phyloP scores from a whole-genome alignment of 495 filamentous ascomycete genomes.

The Cudoniella acicularis region DNA sequence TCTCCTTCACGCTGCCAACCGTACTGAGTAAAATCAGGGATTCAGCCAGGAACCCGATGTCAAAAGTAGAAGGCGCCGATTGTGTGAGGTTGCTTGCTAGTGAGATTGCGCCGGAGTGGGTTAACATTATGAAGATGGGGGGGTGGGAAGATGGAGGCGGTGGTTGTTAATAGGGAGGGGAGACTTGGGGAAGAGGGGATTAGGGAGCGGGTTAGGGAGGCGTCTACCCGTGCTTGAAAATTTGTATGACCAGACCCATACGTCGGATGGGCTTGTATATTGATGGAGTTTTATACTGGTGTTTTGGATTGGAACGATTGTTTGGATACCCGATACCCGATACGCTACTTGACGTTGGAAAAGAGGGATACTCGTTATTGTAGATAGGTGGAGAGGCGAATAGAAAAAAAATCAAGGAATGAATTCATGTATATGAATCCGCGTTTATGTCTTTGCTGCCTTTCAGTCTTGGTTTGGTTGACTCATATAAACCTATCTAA shows the following conservation, averaged over 20 bases:
- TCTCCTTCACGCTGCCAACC: constrained; percentile 59
- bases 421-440: not conserved
- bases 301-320: not conserved
- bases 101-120: constrained; percentile 63
- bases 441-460: too few relatives aligned
- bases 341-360: too few relatives aligned
- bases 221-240: constrained; percentile 12
- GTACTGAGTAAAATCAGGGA: constrained; percentile 55
- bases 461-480: too few relatives aligned
- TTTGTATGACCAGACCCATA: too few relatives aligned
- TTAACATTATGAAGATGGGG: constrained; percentile 52
- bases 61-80: constrained; percentile 50
- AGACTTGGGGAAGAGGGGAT: constrained; percentile 41
- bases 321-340: constrained; percentile 1
- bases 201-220: constrained; percentile 36
- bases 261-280: not conserved
- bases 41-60: constrained; percentile 57
- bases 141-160: constrained; percentile 49
- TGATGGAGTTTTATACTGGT: not conserved
- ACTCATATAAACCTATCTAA: too few relatives aligned
- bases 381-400: not conserved
- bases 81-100: constrained; percentile 54
- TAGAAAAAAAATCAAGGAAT: constrained; percentile 1
- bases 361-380: too few relatives aligned
- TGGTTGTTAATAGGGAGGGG: constrained; percentile 49